These are phyloP conservation scores for Alloteropsis semialata DNA, from an alignment of 176 grass and related monocot species.

Conservation along the genomic window DNA sequence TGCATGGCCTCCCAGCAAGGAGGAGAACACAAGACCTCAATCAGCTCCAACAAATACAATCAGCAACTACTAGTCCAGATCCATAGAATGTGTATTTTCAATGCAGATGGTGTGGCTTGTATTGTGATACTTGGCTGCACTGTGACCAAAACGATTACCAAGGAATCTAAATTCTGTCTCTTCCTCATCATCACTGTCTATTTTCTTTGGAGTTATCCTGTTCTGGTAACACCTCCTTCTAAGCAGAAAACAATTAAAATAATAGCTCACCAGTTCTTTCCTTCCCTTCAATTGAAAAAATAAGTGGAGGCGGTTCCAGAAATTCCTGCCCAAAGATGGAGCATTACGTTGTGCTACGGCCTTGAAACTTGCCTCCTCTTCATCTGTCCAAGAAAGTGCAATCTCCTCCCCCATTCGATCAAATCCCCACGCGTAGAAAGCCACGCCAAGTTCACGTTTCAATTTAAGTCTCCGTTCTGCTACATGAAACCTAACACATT, in stretches of 20 bases:
- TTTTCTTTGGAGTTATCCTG: conserved; percentile 49
- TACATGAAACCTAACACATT: conserved; percentile 68
- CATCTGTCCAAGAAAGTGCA: conserved; percentile 75
- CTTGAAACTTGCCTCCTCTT: conserved; percentile 73
- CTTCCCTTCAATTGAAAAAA: conserved; percentile 46
- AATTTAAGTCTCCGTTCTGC: conserved; percentile 54
- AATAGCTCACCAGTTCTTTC: conserved; percentile 77
- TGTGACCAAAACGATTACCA: conserved; percentile 50
- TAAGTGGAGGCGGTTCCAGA: conserved; percentile 48
- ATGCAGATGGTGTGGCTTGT: conserved; percentile 35
- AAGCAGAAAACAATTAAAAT: conserved; percentile 87
- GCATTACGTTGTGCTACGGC: conserved; percentile 34
- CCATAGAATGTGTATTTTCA: conserved; percentile 61
- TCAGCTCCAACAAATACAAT: conserved; percentile 1
- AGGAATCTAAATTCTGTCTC: conserved; percentile 56
- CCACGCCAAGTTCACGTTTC: conserved; percentile 48
- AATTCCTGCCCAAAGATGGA: conserved; percentile 42
- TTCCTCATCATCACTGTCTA: conserved; percentile 91
- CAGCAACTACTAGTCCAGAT: conserved; percentile 59
- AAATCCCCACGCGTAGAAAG: conserved; percentile 77
- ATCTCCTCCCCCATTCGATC: conserved; percentile 84
- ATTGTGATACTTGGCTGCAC: conserved; percentile 47
- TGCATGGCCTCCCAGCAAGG: not conserved
- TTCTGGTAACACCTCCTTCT: conserved; percentile 78
- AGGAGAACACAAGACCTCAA: conserved; percentile 3